phyloP scores from a whole-genome alignment of 1,139 yeast species.

The Saccharomyces hybrid region DNA sequence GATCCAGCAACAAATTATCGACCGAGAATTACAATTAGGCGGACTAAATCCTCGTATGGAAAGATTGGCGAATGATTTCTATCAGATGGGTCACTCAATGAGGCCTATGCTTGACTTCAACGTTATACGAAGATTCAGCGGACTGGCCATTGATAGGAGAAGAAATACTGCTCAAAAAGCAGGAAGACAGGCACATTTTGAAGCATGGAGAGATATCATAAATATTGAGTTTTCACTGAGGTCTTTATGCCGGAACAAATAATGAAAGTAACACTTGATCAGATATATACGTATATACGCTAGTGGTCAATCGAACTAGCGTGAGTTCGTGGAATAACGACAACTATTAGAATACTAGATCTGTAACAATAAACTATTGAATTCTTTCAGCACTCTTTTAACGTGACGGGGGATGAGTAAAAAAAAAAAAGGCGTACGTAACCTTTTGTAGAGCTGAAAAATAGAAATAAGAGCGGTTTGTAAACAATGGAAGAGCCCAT shows the following conservation, averaged over 20 bases:
- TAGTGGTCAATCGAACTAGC: background rate
- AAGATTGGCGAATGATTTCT: constrained; percentile 43
- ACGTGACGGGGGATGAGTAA: background rate
- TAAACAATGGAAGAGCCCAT: background rate
- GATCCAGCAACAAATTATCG: constrained; percentile 79
- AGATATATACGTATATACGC: background rate
- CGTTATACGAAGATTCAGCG: constrained; percentile 45
- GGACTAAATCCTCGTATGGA: constrained; percentile 79
- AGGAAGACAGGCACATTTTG: constrained; percentile 49
- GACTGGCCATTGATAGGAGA: constrained; percentile 51
- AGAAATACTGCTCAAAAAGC: constrained; percentile 47
- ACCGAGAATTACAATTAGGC: constrained; percentile 51
- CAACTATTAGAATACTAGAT: background rate
- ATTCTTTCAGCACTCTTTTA: background rate
- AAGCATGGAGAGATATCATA: constrained; percentile 62
- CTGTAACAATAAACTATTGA: background rate
- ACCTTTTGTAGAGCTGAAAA: background rate
- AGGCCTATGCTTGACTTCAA: constrained; percentile 59
- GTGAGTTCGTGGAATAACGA: background rate
- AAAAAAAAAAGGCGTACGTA: background rate
- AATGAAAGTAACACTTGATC: background rate
- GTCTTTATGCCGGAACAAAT: constrained; percentile 16
- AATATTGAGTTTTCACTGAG: constrained; percentile 39
- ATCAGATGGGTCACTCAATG: constrained; percentile 23
- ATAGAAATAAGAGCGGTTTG: background rate